Percentiles rank a stretch among this genome's conserved stretches.
Conservation (phyloP, 768 basidiomycete genomes). For the Tylopilus rubrobrunneus region DNA sequence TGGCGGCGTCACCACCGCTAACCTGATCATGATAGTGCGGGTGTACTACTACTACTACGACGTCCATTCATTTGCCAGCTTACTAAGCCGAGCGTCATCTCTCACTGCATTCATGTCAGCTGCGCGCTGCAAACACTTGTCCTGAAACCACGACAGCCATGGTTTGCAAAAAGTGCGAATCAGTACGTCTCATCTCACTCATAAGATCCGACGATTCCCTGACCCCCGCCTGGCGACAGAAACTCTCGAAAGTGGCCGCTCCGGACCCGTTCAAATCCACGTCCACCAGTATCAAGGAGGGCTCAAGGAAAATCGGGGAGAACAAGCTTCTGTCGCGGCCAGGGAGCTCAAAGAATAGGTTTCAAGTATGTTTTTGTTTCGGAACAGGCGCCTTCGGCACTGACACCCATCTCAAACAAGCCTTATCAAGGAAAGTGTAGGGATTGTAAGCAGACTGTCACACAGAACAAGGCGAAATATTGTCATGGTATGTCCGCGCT, state of each 20-base stretch:
- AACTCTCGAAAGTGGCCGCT: constrained; percentile 87
- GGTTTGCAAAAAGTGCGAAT: constrained; percentile 88
- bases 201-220: constrained; percentile 3
- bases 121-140: not conserved
- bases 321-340: constrained; percentile 76
- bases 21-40: not conserved
- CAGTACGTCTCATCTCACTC: constrained; percentile 38
- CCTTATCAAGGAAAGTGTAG: constrained; percentile 86
- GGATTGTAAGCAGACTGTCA: constrained; percentile 79
- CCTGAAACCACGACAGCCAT: constrained; percentile 36
- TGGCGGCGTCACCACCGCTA: not conserved
- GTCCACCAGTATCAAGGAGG: constrained; percentile 71
- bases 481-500: constrained; percentile 64
- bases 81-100: constrained; percentile 13
- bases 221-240: constrained; percentile 40
- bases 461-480: constrained; percentile 86
- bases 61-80: constrained; percentile 1
- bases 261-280: constrained; percentile 83
- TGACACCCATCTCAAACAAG: constrained; percentile 33
- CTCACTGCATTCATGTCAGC: constrained; percentile 5
- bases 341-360: constrained; percentile 71
- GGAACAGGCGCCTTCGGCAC: constrained; percentile 4
- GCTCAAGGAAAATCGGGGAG: constrained; percentile 76
- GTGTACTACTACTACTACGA: too few relatives aligned
- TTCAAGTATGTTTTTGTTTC: constrained; percentile 50